Evolutionary conservation across 345 rosid species (phyloP).

Genomic region (Xanthoceras sorbifolium): DNA sequence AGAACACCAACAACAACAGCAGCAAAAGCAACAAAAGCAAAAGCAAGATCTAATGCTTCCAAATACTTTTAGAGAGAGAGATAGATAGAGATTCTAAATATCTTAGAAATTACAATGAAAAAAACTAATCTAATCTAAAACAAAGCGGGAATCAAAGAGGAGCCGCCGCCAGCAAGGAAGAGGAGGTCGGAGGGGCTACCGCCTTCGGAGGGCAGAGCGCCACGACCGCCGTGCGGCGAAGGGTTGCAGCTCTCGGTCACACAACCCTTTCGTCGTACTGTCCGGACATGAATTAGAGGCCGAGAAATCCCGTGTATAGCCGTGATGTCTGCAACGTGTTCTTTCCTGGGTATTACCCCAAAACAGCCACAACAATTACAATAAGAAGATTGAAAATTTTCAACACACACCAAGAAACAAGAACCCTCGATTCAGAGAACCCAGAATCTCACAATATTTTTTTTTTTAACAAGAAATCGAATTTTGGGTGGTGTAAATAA

Average conservation of each 20-base stretch:
- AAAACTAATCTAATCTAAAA: not conserved
- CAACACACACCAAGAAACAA: not conserved
- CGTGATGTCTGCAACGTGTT: conserved; percentile 86
- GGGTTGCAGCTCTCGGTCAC: conserved; percentile 71
- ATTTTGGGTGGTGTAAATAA: conserved; percentile 33
- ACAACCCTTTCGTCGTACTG: conserved; percentile 81
- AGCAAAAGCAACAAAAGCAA: conserved; percentile 20
- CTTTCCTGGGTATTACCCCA: conserved; percentile 43
- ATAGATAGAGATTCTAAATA: not conserved
- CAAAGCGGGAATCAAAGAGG: conserved; percentile 11
- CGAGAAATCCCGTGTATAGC: conserved; percentile 78
- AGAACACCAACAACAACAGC: conserved; percentile 17
- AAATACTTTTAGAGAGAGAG: too few relatives aligned
- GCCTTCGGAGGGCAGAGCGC: conserved; percentile 99
- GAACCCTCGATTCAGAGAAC: not conserved
- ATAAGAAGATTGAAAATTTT: not conserved
- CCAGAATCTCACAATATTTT: too few relatives aligned
- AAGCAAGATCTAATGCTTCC: conserved; percentile 16
- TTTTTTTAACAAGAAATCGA: too few relatives aligned
- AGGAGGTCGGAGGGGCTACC: conserved; percentile 99
- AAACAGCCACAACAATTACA: conserved; percentile 23
- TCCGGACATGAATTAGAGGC: conserved; percentile 75
- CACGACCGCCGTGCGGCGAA: conserved; percentile 99
- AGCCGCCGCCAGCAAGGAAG: conserved; percentile 98
- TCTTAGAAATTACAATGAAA: not conserved